These are phyloP conservation scores for Pseudovirgaria hyperparasitica DNA, from an alignment of 2,329 filamentous ascomycete species.

Conservation along the genomic window DNA sequence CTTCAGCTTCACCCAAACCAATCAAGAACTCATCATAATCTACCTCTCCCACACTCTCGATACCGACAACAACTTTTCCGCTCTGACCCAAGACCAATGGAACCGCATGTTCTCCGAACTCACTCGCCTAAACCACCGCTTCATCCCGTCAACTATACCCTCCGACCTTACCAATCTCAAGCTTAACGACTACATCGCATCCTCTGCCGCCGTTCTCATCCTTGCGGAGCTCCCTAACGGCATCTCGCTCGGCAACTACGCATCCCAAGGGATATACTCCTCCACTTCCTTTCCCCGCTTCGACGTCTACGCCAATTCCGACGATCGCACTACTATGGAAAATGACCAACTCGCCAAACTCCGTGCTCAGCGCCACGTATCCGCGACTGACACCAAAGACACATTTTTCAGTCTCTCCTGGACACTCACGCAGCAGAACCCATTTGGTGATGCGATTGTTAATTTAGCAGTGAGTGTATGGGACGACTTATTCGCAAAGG, in stretches of 20 bases:
- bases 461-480: conserved; percentile 18
- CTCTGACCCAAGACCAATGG: conserved; percentile 27
- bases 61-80: conserved; percentile 24
- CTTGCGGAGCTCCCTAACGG: conserved; percentile 18
- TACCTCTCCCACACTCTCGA: conserved; percentile 34
- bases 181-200: conserved; percentile 24
- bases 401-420: conserved; percentile 23
- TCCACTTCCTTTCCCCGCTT: conserved; percentile 20
- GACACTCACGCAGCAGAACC: conserved; percentile 22
- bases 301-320: conserved; percentile 24
- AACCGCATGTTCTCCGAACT: conserved; percentile 32
- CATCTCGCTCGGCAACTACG: conserved; percentile 17
- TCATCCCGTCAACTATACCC: conserved; percentile 12
- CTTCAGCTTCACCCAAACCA: conserved; percentile 27
- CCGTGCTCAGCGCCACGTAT: conserved; percentile 14
- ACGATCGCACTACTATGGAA: conserved; percentile 18
- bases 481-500: conserved; percentile 18
- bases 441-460: conserved; percentile 18
- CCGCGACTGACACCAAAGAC: conserved; percentile 13
- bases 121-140: conserved; percentile 29
- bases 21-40: conserved; percentile 35
- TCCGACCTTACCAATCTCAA: conserved; percentile 19
- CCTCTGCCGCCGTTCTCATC: conserved; percentile 23
- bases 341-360: conserved; percentile 26
- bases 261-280: conserved; percentile 22